These are phyloP conservation scores for Pyronema domesticum DNA, from an alignment of 495 filamentous ascomycete genomes.

Conservation along the genomic window DNA sequence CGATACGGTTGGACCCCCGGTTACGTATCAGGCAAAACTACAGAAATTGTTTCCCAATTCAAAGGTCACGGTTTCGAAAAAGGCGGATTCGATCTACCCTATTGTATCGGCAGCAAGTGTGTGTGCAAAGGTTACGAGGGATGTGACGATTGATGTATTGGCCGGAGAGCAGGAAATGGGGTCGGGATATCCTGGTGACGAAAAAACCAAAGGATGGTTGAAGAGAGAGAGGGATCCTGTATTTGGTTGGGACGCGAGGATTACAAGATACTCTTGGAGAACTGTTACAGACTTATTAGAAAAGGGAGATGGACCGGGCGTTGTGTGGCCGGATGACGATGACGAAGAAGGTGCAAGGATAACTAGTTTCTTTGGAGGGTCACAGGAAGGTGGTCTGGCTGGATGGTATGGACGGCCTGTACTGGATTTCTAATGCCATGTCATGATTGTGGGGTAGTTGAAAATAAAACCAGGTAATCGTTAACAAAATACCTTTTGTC, in stretches of 20 bases:
- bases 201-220: constrained; percentile 62
- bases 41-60: constrained; percentile 66
- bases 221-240: constrained; percentile 72
- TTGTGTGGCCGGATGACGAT: constrained; percentile 62
- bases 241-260: constrained; percentile 75
- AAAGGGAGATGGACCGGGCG: constrained; percentile 32
- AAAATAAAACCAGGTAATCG: no score
- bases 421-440: constrained; percentile 8
- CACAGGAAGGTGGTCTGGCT: constrained; percentile 5
- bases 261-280: constrained; percentile 88
- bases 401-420: constrained; percentile 22
- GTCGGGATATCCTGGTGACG: constrained; percentile 83
- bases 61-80: constrained; percentile 79
- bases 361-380: constrained; percentile 48
- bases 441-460: no score
- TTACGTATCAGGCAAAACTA: constrained; percentile 64
- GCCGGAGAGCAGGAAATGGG: constrained; percentile 46
- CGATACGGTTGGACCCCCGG: constrained; percentile 77
- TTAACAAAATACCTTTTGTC: no score
- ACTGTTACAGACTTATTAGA: constrained; percentile 90
- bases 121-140: constrained; percentile 86
- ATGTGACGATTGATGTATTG: constrained; percentile 65
- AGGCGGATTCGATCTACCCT: constrained; percentile 85
- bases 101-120: constrained; percentile 87
- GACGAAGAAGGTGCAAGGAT: constrained; percentile 49